Percentiles rank a stretch among this genome's conserved stretches.
phyloP scores from a whole-genome alignment of 176 grass and related monocot genomes.

The Puya raimondii region DNA sequence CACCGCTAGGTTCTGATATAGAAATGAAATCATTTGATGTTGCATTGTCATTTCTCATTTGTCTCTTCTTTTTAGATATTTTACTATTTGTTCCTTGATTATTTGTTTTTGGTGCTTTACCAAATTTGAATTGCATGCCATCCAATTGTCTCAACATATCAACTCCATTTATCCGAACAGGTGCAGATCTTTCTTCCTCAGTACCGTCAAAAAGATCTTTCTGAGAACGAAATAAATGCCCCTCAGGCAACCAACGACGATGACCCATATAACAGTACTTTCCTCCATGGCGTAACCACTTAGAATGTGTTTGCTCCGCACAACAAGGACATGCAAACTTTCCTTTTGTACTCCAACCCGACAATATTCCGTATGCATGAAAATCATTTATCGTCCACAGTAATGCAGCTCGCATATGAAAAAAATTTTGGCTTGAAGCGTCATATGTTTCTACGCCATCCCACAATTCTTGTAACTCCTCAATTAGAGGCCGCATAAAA shows the following conservation, averaged over 20 bases:
- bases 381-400: conserved; percentile 15
- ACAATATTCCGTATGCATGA: not conserved
- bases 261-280: conserved; percentile 22
- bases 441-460: conserved; percentile 1
- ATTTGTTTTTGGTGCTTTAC: not conserved
- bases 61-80: no score
- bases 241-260: not conserved
- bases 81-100: no score
- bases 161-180: not conserved
- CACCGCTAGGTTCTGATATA: no score
- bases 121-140: no score
- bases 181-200: not conserved
- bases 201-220: conserved; percentile 9
- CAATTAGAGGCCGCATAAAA: conserved; percentile 16
- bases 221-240: not conserved
- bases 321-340: conserved; percentile 11
- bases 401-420: not conserved
- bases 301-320: not conserved
- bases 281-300: not conserved
- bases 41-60: no score
- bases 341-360: conserved; percentile 14
- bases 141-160: conserved; percentile 1
- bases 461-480: conserved; percentile 14
- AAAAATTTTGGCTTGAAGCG: not conserved
- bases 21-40: no score